Percentiles rank a stretch among this genome's conserved stretches.
Conservation (phyloP, 2,329 filamentous ascomycete species). For the Huntiella omanensis region DNA sequence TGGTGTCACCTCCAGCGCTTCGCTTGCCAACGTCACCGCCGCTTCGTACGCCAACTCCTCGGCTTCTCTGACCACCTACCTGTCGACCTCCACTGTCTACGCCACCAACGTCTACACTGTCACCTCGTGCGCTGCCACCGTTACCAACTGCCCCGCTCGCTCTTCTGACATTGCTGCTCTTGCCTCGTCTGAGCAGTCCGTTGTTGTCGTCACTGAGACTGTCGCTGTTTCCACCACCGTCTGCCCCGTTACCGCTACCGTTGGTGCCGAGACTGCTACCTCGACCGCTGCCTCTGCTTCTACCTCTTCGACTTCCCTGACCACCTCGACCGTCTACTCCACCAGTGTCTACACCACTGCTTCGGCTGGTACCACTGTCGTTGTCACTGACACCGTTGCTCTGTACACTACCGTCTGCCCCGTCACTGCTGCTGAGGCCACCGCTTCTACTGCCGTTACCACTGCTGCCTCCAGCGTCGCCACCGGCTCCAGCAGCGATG, state of each 20-base stretch:
- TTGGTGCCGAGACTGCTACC: slow-evolving; percentile 1
- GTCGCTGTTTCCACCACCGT: slow-evolving; percentile 22
- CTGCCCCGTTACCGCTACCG: slow-evolving; percentile 12
- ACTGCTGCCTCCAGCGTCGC: slow-evolving; percentile 18
- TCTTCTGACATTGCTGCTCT: slow-evolving; percentile 18
- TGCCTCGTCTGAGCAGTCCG: slow-evolving; percentile 18
- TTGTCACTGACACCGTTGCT: background rate
- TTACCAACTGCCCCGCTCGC: slow-evolving; percentile 40
- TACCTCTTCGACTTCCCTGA: slow-evolving; percentile 23
- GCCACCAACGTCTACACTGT: slow-evolving; percentile 39
- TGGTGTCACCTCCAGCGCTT: background rate
- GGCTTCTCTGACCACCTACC: slow-evolving; percentile 5
- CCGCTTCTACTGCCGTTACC: slow-evolving; percentile 21
- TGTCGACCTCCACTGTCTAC: slow-evolving; percentile 26
- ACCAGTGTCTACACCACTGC: slow-evolving; percentile 41
- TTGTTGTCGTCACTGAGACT: slow-evolving; percentile 18
- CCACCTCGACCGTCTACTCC: slow-evolving; percentile 33
- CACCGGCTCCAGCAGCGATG: slow-evolving; percentile 17
- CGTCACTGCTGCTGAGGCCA: slow-evolving; percentile 20
- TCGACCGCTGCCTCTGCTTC: slow-evolving; percentile 21
- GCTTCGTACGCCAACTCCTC: slow-evolving; percentile 36
- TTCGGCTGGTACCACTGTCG: slow-evolving; percentile 21
- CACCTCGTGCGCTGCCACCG: slow-evolving; percentile 32
- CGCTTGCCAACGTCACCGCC: slow-evolving; percentile 22
- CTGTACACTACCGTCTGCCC: slow-evolving; percentile 1